Evolutionary conservation across 345 rosid genomes (phyloP).

Genomic region (Lepidium aucheri): DNA sequence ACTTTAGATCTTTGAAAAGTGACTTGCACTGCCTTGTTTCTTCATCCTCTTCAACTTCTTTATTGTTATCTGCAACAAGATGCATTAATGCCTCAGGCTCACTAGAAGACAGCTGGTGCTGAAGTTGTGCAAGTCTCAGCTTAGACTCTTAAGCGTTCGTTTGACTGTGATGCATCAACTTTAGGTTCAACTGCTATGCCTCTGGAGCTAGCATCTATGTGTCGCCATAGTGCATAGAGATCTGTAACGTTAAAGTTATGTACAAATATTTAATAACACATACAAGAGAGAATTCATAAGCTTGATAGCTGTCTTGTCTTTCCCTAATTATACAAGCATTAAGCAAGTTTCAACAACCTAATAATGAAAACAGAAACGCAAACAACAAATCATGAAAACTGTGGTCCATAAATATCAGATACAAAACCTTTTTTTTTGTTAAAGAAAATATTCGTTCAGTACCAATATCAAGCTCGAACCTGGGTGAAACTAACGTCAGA

Average conservation of each 20-base stretch:
- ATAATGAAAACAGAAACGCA: no score
- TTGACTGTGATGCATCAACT: constrained; percentile 34
- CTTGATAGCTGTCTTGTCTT: no score
- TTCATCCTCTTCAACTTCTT: constrained; percentile 81
- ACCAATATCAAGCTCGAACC: no score
- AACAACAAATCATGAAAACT: no score
- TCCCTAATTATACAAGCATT: no score
- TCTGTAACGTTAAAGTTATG: constrained; percentile 38
- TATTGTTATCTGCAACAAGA: constrained; percentile 52
- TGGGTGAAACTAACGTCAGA: no score
- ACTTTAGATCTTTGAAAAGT: constrained; percentile 60
- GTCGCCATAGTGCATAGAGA: constrained; percentile 85
- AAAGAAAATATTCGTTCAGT: no score
- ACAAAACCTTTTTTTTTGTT: no score
- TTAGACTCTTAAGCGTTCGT: constrained; percentile 58
- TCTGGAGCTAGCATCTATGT: constrained; percentile 54
- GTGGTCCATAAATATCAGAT: no score
- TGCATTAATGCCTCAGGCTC: constrained; percentile 96
- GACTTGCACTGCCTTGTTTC: constrained; percentile 70
- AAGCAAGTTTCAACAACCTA: no score
- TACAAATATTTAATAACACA: neutral
- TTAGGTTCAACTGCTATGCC: constrained; percentile 29
- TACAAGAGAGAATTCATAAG: no score
- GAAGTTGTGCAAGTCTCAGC: constrained; percentile 89
- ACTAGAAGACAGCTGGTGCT: constrained; percentile 85